Evolutionary conservation across 148 eudicot genomes (phyloP), one percentile per base, ranked within the genome.

Genomic region (Nepenthes gracilis): DNA sequence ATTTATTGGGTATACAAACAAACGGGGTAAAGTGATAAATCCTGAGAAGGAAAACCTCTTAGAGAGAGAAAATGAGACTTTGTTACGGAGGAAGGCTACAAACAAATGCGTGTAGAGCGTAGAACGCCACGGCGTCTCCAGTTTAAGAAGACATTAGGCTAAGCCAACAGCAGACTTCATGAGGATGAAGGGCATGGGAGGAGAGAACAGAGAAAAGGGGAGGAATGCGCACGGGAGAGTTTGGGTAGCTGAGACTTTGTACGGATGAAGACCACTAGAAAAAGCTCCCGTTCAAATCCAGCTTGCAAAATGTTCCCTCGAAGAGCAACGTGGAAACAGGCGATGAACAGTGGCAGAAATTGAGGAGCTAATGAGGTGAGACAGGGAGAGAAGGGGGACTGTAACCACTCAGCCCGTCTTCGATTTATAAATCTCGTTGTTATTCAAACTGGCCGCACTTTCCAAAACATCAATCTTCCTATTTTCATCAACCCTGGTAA

Each of bases 251-350:
- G 4, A 4, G 33, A 54, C 23, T 40, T 4, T 40, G 45, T 3
- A 40, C 8, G 45, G 45, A 8, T 6, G 11, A 45, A 49, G 53
- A 49, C 33, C 15, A 54, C 57, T n/a, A 15, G 15, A 14, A 23
- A 23, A 3, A 54, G 33, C 57, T 54, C 11, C 57, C 57, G 15
- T 5, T 54, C 57, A 54, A 15, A 54, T 54, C n/a, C 57, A 54
- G 57, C 57, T 54, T 15, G 57, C 34, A 54, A 23, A 23, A 23
- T 23, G 23, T 23, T 23, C 23, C 23, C 8, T 2, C 6, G 9
- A 57, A 57, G 35, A 6, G 12, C 8, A 40, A 40, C 8, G 45
- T 5, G 12, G 13, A 49, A 49, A 23, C 23, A 23, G 23, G 23
- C 23, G 10, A 49, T 40, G 8, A 40, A 49, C 10, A 49, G 13